Base-by-base conservation (phyloP, 805 yeast species). In the Metschnikowia matae region DNA sequence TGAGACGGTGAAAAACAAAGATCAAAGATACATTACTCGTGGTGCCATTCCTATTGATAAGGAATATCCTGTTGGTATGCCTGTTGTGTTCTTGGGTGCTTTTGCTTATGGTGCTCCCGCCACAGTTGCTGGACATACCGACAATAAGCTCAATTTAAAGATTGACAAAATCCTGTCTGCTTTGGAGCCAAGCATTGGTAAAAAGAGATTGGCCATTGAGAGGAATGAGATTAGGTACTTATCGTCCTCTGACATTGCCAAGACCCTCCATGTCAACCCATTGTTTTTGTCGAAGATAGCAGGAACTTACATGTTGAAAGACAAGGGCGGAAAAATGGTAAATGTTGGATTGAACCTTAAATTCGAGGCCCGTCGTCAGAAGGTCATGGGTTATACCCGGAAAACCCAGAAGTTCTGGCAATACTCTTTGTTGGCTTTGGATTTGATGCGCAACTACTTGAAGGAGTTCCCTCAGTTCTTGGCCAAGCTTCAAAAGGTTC, bases 41-140 rank as follows among this genome's bases (percentile, higher is more conserved):
- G 81, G 84, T 1, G 89, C 97, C 2, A 62, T 81, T 35, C 89
- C 97, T 6, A 73, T 94, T 51, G 84, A 82, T 6, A 81, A 87
- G 55, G 97, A 92, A 65, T 94, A 79, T 67, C 97, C 97, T 17
- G 48, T 77, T 3, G 84, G 79, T 14, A 77, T 87, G 0, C 80
- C 82, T 46, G 91, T 84, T 26, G 80, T 92, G 7, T 88, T 88
- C 63, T 73, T 94, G 53, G 96, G 97, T 44, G 89, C 84, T 26
- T 82, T 83, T 66, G 95, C 91, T 1, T 94, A 89, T 64, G 98
- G 99, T 48, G 80, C 89, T 4, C 83, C 87, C 40, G 88, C 89
- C 4, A 73, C 73, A 20, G 79, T 87, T 41, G 78, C 78, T 44
- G 92, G 87, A 0, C 81, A 85, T 60, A 73, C 75, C 21, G 63